Evolutionary conservation across 805 yeast species (phyloP).

Genomic region (Dipodascopsis tothii): DNA sequence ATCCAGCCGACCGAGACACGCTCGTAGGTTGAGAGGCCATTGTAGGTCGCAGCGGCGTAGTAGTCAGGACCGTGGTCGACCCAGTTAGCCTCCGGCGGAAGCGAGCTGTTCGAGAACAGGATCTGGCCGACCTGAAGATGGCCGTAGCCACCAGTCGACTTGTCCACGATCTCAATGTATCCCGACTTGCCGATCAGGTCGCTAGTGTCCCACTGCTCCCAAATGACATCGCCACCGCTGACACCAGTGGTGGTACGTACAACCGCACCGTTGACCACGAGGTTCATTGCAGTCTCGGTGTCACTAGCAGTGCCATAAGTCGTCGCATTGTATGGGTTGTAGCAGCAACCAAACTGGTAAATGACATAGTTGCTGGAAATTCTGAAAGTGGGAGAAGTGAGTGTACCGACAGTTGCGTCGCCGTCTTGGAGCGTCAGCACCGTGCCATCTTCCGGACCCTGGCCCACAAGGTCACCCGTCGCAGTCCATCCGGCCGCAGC

Average conservation of each 20-base stretch:
- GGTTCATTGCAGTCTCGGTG: conserved; percentile 1
- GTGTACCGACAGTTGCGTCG: conserved; percentile 1
- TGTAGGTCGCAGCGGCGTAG: conserved; percentile 36
- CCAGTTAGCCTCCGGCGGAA: conserved; percentile 6
- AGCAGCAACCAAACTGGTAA: conserved; percentile 2
- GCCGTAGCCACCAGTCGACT: conserved; percentile 2
- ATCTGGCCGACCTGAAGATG: conserved; percentile 6
- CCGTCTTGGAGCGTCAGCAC: conserved; percentile 1
- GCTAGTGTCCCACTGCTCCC: conserved; percentile 2
- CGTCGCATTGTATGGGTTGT: conserved; percentile 3
- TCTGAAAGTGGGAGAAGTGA: conserved; percentile 3
- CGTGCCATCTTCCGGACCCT: conserved; percentile 2
- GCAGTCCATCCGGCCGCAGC: conserved; percentile 16
- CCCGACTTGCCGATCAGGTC: conserved; percentile 3
- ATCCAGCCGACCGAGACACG: conserved; percentile 39
- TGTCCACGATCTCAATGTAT: neutral
- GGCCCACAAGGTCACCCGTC: conserved; percentile 4
- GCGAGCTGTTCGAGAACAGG: conserved; percentile 1
- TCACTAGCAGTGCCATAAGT: neutral
- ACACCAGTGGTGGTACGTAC: conserved; percentile 1
- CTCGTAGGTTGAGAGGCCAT: conserved; percentile 28
- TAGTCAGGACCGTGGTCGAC: conserved; percentile 8
- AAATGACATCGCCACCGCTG: conserved; percentile 1
- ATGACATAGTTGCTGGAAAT: conserved; percentile 1
- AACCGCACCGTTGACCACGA: conserved; percentile 1